These are phyloP conservation scores for Quercus dentata DNA, from an alignment of 306 rosid genomes.

Conservation along the genomic window DNA sequence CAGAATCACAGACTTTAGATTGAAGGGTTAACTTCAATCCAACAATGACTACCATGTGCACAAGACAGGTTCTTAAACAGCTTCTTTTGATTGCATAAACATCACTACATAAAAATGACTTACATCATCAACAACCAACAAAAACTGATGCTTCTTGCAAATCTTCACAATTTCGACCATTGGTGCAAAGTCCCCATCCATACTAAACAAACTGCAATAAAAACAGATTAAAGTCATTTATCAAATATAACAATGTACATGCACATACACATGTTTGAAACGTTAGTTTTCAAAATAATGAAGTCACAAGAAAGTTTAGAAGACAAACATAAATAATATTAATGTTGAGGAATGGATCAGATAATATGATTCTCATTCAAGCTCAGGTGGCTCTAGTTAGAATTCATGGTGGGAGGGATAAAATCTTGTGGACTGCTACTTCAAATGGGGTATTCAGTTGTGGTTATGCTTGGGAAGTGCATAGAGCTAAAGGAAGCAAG, in stretches of 20 bases:
- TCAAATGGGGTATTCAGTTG: no score
- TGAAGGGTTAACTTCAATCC: not conserved
- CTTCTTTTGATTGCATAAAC: conserved; percentile 2
- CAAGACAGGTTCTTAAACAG: conserved; percentile 7
- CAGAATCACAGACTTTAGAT: not conserved
- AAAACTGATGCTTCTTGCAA: conserved; percentile 67
- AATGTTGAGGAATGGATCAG: not conserved
- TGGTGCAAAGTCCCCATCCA: conserved; percentile 97
- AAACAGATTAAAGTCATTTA: not conserved
- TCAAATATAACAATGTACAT: conserved; percentile 14
- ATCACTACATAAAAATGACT: conserved; percentile 32
- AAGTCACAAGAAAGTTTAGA: not conserved
- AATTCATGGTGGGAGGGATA: not conserved
- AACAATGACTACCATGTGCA: not conserved
- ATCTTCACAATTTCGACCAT: conserved; percentile 70
- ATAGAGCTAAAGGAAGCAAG: no score
- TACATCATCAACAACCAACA: conserved; percentile 91
- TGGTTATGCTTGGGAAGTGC: no score
- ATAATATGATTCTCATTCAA: not conserved
- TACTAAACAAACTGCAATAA: conserved; percentile 85
- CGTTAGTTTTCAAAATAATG: not conserved
- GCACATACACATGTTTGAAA: not conserved
- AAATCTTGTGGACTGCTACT: no score
- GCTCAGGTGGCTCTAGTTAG: not conserved
- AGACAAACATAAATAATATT: not conserved